A percentile compares a stretch with the other conserved stretches of the same genome.
phyloP scores from a whole-genome alignment of 805 yeast genomes.

The Hanseniaspora guilliermondii region DNA sequence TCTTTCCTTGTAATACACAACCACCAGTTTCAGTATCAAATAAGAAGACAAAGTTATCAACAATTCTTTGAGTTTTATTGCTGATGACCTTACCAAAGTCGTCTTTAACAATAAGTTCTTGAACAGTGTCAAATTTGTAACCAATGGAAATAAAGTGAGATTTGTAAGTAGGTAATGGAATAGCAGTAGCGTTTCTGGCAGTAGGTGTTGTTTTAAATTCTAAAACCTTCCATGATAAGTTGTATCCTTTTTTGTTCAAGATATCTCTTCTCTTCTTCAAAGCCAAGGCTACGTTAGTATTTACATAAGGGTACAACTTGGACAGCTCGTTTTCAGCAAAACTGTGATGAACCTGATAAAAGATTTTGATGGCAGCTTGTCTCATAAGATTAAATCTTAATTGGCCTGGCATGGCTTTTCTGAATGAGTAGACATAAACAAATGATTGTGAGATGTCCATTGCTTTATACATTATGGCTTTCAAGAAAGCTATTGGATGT shows the following conservation, averaged over 20 bases:
- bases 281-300: constrained; percentile 55
- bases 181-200: neutral
- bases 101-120: constrained; percentile 41
- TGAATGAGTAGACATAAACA: constrained; percentile 50
- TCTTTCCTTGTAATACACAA: constrained; percentile 49
- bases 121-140: constrained; percentile 51
- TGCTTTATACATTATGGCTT: constrained; percentile 44
- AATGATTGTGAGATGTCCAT: constrained; percentile 59
- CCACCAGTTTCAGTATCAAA: constrained; percentile 50
- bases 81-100: constrained; percentile 23
- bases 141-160: constrained; percentile 40
- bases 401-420: constrained; percentile 54
- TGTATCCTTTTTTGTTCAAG: constrained; percentile 31
- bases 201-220: constrained; percentile 63
- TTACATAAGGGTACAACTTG: constrained; percentile 34
- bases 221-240: constrained; percentile 64
- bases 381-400: constrained; percentile 70
- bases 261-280: constrained; percentile 38
- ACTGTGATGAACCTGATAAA: constrained; percentile 65
- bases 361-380: constrained; percentile 67
- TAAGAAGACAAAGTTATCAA: constrained; percentile 49
- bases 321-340: constrained; percentile 53
- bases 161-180: neutral
- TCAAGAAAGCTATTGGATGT: constrained; percentile 33
- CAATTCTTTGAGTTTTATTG: constrained; percentile 32